phyloP scores from a whole-genome alignment of 225 moss, liverwort and hornwort species.

The Climacium dendroides region DNA sequence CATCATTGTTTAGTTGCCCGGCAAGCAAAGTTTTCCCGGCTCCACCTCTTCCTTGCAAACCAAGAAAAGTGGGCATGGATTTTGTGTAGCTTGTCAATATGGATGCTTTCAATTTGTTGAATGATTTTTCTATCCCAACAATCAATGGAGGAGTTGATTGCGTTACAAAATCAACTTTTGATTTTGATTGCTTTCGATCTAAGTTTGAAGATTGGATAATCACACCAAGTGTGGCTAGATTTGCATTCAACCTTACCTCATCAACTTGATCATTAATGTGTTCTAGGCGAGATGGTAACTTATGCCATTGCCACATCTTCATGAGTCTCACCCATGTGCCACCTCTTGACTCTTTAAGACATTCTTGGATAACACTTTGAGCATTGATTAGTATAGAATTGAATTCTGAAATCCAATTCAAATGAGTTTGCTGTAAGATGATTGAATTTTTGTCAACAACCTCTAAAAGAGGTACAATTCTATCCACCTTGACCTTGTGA shows the following conservation, averaged over 20 bases:
- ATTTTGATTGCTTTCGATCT: not conserved
- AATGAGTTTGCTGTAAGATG: not conserved
- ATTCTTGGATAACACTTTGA: not conserved
- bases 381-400: not conserved
- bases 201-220: not conserved
- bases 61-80: fast-evolving
- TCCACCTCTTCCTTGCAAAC: too few relatives aligned
- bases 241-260: not conserved
- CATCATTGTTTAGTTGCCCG: too few relatives aligned
- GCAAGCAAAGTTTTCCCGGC: too few relatives aligned
- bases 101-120: not conserved
- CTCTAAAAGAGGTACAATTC: not conserved
- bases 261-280: not conserved
- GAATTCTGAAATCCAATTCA: not conserved
- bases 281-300: not conserved
- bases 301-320: not conserved
- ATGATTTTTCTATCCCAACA: fast-evolving
- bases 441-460: not conserved
- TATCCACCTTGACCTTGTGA: not conserved
- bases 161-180: not conserved
- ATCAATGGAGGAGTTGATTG: not conserved
- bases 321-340: fast-evolving
- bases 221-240: not conserved
- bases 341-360: not conserved
- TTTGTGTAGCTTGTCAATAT: not conserved